A percentile compares a stretch with the other conserved stretches of the same genome.
These are phyloP conservation scores for Lipomyces orientalis DNA, from an alignment of 805 yeast species.

Conservation along the genomic window DNA sequence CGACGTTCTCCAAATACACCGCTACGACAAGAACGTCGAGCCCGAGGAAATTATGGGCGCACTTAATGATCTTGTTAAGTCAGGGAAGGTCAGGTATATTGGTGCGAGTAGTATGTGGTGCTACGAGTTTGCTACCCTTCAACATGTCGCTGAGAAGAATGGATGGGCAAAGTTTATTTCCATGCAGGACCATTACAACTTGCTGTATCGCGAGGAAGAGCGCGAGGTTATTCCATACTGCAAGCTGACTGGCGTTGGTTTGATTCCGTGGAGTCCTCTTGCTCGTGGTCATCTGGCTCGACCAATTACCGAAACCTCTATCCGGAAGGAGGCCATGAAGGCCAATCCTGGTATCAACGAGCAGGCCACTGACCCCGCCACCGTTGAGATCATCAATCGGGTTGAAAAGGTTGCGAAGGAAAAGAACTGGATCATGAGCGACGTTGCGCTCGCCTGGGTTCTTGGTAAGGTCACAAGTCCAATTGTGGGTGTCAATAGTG, in stretches of 20 bases:
- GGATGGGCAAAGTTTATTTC: slow-evolving; percentile 64
- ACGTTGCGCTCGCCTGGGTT: slow-evolving; percentile 60
- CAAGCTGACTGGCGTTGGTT: slow-evolving; percentile 57
- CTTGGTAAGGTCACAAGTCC: slow-evolving; percentile 58
- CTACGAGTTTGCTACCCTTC: slow-evolving; percentile 58
- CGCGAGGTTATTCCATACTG: slow-evolving; percentile 65
- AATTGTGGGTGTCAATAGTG: slow-evolving; percentile 59
- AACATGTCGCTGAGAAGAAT: slow-evolving; percentile 59
- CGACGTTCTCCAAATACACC: slow-evolving; percentile 61
- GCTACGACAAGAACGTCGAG: slow-evolving; percentile 55
- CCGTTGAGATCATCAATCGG: slow-evolving; percentile 50
- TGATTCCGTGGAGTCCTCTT: slow-evolving; percentile 67
- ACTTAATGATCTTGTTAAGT: slow-evolving; percentile 56
- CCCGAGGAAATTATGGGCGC: slow-evolving; percentile 61
- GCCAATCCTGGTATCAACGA: slow-evolving; percentile 18
- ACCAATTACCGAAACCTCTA: slow-evolving; percentile 45
- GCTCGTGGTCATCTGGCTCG: slow-evolving; percentile 62
- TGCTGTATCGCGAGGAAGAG: slow-evolving; percentile 68
- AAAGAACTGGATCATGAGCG: slow-evolving; percentile 57
- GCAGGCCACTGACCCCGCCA: slow-evolving; percentile 32
- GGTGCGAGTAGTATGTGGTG: slow-evolving; percentile 70
- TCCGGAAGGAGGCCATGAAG: slow-evolving; percentile 28
- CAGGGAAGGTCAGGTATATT: slow-evolving; percentile 58
- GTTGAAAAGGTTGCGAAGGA: slow-evolving; percentile 58
- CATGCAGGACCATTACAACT: slow-evolving; percentile 64